phyloP scores from a whole-genome alignment of 208 protist genomes.

The Polymyxa betae region DNA sequence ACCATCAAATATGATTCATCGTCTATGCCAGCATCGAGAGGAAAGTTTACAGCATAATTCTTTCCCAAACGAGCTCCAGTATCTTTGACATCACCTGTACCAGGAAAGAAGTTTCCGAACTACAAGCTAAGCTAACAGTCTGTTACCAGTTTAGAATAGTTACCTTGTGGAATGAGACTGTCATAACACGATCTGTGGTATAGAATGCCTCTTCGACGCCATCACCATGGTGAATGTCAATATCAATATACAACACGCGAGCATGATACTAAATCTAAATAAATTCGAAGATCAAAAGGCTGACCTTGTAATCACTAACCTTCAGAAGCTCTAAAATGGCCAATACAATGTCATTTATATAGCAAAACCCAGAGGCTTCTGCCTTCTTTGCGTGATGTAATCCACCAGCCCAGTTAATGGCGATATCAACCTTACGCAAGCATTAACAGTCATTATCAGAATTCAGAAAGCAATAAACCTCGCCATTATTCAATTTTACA shows the following conservation, averaged over 20 bases:
- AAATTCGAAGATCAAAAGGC: slow-evolving; percentile 55
- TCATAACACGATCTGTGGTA: slow-evolving; percentile 87
- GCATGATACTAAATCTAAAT: slow-evolving; percentile 71
- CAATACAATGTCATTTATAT: slow-evolving; percentile 91
- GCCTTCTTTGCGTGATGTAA: slow-evolving; percentile 85
- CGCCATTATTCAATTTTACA: slow-evolving; percentile 66
- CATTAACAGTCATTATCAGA: no score
- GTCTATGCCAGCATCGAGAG: slow-evolving; percentile 87
- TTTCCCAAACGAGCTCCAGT: slow-evolving; percentile 80
- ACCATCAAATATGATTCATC: slow-evolving; percentile 84
- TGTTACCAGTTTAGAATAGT: no score
- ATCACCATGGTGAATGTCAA: slow-evolving; percentile 84
- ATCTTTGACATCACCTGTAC: slow-evolving; percentile 88
- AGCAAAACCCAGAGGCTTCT: slow-evolving; percentile 91
- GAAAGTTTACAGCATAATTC: slow-evolving; percentile 89
- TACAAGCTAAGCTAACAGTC: no score
- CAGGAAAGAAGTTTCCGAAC: slow-evolving; percentile 94
- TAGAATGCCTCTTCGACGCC: slow-evolving; percentile 92
- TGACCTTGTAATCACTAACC: no score
- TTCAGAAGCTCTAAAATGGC: slow-evolving; percentile 86
- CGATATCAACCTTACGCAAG: no score
- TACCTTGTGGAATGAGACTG: slow-evolving; percentile 91
- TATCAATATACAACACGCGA: slow-evolving; percentile 90
- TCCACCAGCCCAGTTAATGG: slow-evolving; percentile 86
- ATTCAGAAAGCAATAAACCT: no score